Percentiles rank a stretch among this genome's conserved stretches.
phyloP scores from a whole-genome alignment of 306 rosid species.

The Corylus heterophylla region DNA sequence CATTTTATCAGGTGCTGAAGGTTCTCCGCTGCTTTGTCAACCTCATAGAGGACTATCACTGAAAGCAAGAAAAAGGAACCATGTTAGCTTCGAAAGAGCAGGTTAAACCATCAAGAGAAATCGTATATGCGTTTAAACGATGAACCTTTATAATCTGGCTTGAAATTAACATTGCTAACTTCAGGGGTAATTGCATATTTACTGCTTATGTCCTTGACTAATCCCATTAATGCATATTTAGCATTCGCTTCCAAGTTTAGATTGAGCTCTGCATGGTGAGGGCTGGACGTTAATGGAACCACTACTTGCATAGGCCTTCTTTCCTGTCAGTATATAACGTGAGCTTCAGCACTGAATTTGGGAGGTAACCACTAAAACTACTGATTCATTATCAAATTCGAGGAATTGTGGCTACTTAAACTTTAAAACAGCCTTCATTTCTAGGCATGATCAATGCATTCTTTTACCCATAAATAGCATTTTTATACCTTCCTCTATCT shows the following conservation, averaged over 20 bases:
- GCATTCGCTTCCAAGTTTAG: conserved; percentile 65
- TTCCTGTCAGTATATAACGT: conserved; percentile 53
- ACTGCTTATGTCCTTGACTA: conserved; percentile 72
- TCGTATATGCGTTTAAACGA: conserved; percentile 15
- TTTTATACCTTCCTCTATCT: background rate
- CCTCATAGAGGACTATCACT: conserved; percentile 73
- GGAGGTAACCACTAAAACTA: background rate
- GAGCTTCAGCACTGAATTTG: conserved; percentile 18
- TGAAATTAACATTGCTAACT: conserved; percentile 54
- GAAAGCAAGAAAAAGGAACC: conserved; percentile 28
- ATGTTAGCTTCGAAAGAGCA: conserved; percentile 19
- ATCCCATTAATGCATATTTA: conserved; percentile 76
- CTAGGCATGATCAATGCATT: background rate
- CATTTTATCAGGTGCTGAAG: conserved; percentile 82
- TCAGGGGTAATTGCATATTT: conserved; percentile 59
- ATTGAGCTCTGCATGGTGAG: conserved; percentile 80
- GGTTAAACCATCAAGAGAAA: conserved; percentile 10
- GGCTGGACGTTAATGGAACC: conserved; percentile 70
- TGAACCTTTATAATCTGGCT: conserved; percentile 69
- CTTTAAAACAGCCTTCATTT: background rate
- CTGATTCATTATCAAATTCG: background rate
- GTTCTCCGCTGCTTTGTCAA: conserved; percentile 67
- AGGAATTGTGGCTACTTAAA: background rate
- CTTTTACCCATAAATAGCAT: background rate
- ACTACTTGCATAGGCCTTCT: conserved; percentile 53